Evolutionary conservation across 495 filamentous ascomycete species (phyloP), one percentile per base, ranked within the genome.

Genomic region (Trichodelitschia bisporula): DNA sequence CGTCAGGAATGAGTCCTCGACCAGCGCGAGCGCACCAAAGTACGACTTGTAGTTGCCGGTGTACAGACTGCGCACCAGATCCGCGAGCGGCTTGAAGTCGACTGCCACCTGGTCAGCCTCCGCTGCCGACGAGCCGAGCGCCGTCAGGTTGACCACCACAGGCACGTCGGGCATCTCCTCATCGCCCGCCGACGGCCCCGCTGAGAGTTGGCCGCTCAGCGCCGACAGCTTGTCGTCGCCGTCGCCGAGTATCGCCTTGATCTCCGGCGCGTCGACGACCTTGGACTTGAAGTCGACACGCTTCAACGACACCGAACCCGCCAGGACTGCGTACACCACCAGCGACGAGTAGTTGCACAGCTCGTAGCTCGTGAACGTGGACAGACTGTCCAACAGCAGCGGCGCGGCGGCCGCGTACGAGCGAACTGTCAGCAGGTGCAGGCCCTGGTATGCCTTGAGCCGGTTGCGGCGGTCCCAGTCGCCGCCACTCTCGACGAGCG

Each of bases 401-500:
- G 89, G 89, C 4, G 89, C 86, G 18, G 80, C 83, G 29, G 77
- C 58, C 47, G 68, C 73, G 57, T 93, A 82, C 30, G 78, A 80
- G 26, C 86, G 80, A 30, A 77, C 66, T 18, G 84, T 91, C 36
- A 97, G 74, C 6, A 92, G 62, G 47, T 93, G 75, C 18, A 97
- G 57, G 37, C 86, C 86, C 52, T 90, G 78, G 64, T 97, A 97
- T 32, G 86, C 89, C 68, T 97, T 97, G 26, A 97, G 65, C 29
- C 86, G 74, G 54, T 97, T 97, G 46, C 86, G 71, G 17, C 86
- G 75, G 52, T 97, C 86, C 86, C 86, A 97, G 49, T 97, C 86
- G 40, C 86, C 86, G 40, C 86, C 86, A 36, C 68, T 76, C 43
- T 97, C 86, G 15, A 93, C 77, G 18, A 97, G 61, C 11, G 72